Base-by-base conservation (phyloP, 345 rosid genomes). In the Geranium brycei region DNA sequence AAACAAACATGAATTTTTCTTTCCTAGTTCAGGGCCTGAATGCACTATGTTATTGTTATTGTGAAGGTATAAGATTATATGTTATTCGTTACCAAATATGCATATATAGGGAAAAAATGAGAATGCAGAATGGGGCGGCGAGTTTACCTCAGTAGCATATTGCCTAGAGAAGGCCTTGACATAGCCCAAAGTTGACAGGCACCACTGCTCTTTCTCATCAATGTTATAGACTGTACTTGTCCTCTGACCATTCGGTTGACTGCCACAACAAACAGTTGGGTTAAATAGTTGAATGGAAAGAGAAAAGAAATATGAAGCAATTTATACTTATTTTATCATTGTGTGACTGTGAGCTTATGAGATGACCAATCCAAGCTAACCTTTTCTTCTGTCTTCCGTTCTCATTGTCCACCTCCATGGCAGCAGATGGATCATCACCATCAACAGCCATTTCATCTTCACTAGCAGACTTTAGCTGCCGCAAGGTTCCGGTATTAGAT, bases 201-300 rank as follows among this genome's bases (percentile, higher is more conserved):
- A 93, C 99, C 97, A 90, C 65, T 93, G 99, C 73, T 83, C 91
- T 61, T 76, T 85, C 75, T 93, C 97, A 53, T 95, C 85, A 2
- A 91, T 67, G 57, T 66, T 84, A 32, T 85, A 85, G 28, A 38
- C 16, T 57, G 57, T 65, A 38, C 65, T 69, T 0, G 71, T 53
- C 55, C 60, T 75, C 51, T 68, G 81, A 57, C 87, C 86, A 58
- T 88, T 85, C 16, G 76, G 66, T 47, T 72, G 80, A 64, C 95
- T 85, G 81, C 62, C 64, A 32, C 38, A 47, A 62, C 69, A 32
- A 35, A 56, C 13, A 59, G 60, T 35, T 62, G 17, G 62, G 59
- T 5, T 10, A 15, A 16, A 16, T 23, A 23, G 17, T 17, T 18
- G 7, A 62, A 59, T 19, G 2, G 28, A 23, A 23, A 23, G 28